Percentiles rank a stretch among this genome's conserved stretches.
These are phyloP conservation scores for Microthlaspi erraticum DNA, from an alignment of 345 rosid species.

Conservation along the genomic window DNA sequence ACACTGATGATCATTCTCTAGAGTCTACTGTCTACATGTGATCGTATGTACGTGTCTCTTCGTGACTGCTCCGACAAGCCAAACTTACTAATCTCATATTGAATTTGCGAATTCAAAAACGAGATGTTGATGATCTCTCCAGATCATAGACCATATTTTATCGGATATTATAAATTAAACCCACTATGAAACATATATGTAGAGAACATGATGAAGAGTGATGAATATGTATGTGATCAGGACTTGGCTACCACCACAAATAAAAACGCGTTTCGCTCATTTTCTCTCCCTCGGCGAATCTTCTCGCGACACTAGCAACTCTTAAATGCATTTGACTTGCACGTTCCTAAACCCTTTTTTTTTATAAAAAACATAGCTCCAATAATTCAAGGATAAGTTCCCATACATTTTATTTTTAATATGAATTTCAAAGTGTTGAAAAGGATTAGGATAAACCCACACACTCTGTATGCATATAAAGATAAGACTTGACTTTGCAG, in stretches of 20 bases:
- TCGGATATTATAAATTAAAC: conserved; percentile 8
- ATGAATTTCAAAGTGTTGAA: conserved; percentile 1
- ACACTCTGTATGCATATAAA: conserved; percentile 20
- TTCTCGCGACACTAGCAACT: conserved; percentile 10
- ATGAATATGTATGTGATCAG: conserved; percentile 3
- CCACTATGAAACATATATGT: not conserved
- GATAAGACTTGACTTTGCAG: conserved; percentile 44
- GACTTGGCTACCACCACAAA: conserved; percentile 28
- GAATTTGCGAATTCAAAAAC: not conserved
- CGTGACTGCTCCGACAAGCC: conserved; percentile 14
- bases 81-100: not conserved
- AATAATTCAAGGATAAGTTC: not conserved
- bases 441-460: conserved; percentile 35
- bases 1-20: no score
- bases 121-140: conserved; percentile 9
- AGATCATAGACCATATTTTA: not conserved
- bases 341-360: not conserved
- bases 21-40: not conserved
- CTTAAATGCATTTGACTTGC: conserved; percentile 25
- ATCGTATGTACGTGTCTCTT: conserved; percentile 30
- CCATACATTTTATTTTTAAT: conserved; percentile 9
- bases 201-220: conserved; percentile 10
- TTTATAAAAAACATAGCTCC: not conserved
- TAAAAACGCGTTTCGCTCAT: conserved; percentile 33
- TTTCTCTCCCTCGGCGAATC: conserved; percentile 7